A percentile compares a stretch with the other conserved stretches of the same genome.
Evolutionary conservation across 2,329 filamentous ascomycete species (phyloP).

Genomic region (Hypoxylon sp.): DNA sequence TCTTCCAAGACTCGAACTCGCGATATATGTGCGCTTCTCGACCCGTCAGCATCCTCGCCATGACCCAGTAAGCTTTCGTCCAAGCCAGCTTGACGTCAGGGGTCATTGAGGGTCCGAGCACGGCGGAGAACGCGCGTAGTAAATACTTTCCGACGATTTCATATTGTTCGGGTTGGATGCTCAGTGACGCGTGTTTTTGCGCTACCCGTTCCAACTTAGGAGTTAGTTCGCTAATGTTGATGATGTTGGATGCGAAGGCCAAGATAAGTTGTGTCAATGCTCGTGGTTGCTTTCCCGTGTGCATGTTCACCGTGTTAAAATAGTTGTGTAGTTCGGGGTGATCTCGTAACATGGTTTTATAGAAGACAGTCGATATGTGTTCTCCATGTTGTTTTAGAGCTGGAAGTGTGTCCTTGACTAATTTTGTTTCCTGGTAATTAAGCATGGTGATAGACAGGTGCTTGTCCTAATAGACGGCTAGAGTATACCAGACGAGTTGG

Average conservation of each 20-base stretch:
- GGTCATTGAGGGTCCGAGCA: slow-evolving; percentile 77
- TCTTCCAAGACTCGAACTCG: slow-evolving; percentile 72
- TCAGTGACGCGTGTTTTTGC: slow-evolving; percentile 81
- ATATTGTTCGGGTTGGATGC: slow-evolving; percentile 78
- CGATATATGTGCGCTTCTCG: slow-evolving; percentile 76
- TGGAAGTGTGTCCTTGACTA: slow-evolving; percentile 80
- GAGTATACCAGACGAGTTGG: background rate
- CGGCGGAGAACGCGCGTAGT: slow-evolving; percentile 75
- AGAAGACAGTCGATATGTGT: slow-evolving; percentile 79
- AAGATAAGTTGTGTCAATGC: slow-evolving; percentile 76
- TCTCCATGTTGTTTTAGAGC: slow-evolving; percentile 77
- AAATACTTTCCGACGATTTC: slow-evolving; percentile 78
- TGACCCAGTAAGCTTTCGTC: slow-evolving; percentile 79
- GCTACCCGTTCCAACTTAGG: slow-evolving; percentile 71
- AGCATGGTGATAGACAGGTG: slow-evolving; percentile 54
- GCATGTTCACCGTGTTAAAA: slow-evolving; percentile 79
- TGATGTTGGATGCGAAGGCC: slow-evolving; percentile 80
- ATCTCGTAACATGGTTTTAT: slow-evolving; percentile 75
- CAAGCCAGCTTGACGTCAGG: slow-evolving; percentile 76
- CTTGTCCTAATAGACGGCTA: slow-evolving; percentile 12
- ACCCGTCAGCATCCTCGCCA: slow-evolving; percentile 79
- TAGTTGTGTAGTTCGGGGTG: slow-evolving; percentile 77
- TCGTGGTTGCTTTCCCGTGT: slow-evolving; percentile 72
- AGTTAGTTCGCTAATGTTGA: slow-evolving; percentile 70
- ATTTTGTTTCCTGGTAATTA: slow-evolving; percentile 69